A percentile compares a stretch with the other conserved stretches of the same genome.
Evolutionary conservation across 768 basidiomycete genomes (phyloP).

Genomic region (Rhodotorula babjevae): DNA sequence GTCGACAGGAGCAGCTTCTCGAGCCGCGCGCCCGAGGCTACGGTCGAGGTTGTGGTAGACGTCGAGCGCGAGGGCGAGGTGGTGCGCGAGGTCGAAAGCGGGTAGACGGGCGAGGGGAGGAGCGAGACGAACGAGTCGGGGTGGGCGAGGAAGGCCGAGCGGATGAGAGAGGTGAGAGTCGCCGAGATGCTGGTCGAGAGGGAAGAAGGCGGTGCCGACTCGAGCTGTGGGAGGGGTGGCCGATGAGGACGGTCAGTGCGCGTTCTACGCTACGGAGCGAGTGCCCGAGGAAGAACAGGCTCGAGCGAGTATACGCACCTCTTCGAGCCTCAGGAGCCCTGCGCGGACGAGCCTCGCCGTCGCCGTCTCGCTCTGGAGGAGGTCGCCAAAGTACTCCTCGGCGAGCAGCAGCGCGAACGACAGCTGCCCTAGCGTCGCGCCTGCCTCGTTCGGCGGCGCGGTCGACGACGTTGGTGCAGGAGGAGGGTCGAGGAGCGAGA

Average conservation of each 20-base stretch:
- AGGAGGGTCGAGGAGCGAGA: conserved; percentile 19
- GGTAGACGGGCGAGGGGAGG: conserved; percentile 21
- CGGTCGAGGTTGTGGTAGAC: accelerated
- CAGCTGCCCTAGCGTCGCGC: conserved; percentile 9
- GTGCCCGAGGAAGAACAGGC: not conserved
- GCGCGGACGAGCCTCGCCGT: conserved; percentile 18
- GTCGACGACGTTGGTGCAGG: too few species aligned
- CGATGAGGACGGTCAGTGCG: too few species aligned
- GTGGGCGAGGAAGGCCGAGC: conserved; percentile 28
- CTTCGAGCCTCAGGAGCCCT: conserved; percentile 9
- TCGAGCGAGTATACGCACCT: not conserved
- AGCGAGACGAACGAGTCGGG: conserved; percentile 36
- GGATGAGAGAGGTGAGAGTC: conserved; percentile 12
- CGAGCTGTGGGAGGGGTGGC: not conserved
- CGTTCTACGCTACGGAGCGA: too few species aligned
- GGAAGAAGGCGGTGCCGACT: not conserved
- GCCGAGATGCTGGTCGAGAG: not conserved
- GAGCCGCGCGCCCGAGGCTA: not conserved
- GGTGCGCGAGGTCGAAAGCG: not conserved
- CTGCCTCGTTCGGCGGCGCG: not conserved
- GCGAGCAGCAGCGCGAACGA: conserved; percentile 26
- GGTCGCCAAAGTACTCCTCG: conserved; percentile 26
- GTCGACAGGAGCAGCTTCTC: not conserved
- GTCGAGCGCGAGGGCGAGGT: not conserved
- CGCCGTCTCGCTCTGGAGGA: conserved; percentile 21